Percentiles rank a stretch among this genome's conserved stretches.
Evolutionary conservation across 2,329 filamentous ascomycete genomes (phyloP).

Genomic region (Cladosporium sp.): DNA sequence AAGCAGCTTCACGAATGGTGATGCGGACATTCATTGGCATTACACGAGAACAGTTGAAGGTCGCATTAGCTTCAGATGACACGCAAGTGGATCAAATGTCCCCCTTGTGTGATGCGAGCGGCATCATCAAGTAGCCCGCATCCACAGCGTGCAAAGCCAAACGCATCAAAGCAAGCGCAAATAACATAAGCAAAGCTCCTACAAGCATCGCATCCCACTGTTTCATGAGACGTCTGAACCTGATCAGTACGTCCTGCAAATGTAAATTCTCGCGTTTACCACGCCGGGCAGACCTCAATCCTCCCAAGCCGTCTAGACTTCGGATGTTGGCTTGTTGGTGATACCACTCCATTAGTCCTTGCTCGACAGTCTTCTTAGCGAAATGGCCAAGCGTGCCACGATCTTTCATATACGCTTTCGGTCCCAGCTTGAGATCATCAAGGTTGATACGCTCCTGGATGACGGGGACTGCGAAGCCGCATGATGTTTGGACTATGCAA

Average conservation of each 20-base stretch:
- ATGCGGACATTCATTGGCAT: too few species aligned
- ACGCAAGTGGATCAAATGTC: background rate
- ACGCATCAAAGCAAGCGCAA: constrained; percentile 9
- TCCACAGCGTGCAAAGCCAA: background rate
- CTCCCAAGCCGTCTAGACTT: constrained; percentile 58
- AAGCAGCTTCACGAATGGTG: too few species aligned
- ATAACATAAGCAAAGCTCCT: constrained; percentile 18
- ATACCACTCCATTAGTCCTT: constrained; percentile 51
- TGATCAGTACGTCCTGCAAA: constrained; percentile 35
- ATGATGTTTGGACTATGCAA: constrained; percentile 56
- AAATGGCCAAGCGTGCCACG: constrained; percentile 54
- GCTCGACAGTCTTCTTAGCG: constrained; percentile 46
- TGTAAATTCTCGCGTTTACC: constrained; percentile 47
- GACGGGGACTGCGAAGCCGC: constrained; percentile 61
- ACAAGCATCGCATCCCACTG: constrained; percentile 25
- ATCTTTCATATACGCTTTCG: constrained; percentile 42
- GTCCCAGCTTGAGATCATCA: constrained; percentile 17
- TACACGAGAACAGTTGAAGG: too few species aligned
- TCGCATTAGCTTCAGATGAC: too few species aligned
- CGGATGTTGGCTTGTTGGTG: constrained; percentile 52
- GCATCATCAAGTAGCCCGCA: background rate
- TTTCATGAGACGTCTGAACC: constrained; percentile 15
- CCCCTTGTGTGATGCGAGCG: background rate
- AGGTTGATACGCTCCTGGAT: constrained; percentile 36
- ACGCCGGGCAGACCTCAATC: constrained; percentile 51